Base-by-base conservation (phyloP, 129 eudicot species). In the Arctium lappa region DNA sequence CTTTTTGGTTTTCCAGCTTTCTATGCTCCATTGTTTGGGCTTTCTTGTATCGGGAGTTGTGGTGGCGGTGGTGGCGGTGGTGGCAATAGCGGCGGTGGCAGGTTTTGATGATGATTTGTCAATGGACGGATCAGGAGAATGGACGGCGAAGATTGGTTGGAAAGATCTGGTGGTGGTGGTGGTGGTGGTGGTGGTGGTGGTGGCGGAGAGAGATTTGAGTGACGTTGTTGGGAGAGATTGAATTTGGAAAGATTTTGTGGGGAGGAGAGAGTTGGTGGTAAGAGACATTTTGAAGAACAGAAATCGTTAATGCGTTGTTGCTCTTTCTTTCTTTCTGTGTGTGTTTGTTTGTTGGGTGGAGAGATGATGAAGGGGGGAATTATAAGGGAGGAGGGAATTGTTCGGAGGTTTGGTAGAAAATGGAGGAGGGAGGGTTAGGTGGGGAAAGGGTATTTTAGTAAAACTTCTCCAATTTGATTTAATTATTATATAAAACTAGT, bases 1-100 rank as follows among this genome's bases (percentile, higher is more conserved):
- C 85, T 92, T 92, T 88, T 92, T 92, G 42, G 89, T 50, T 72
- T 73, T 92, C 97, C 94, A 92, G 87, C 91, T 86, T 6, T 89
- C 91, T 5, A 86, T 16, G 12, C 74, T 22, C 97, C 97, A 91
- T 86, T 86, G 88, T 33, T 40, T 77, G 15, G 88, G 50, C 5
- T 53, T 33, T 69, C 2, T 9, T 22, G 48, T 76, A 5, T 78
- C 79, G 4, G 84, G 81, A 5, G 75, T 53, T 12, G 76, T 78
- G 13, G 60, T 53, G 33, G 65, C 71, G 2, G 87, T 65, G 11
- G 89, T 32, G 31, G 85, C 16, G 70, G 94, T 48, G 18, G 88
- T 80, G 89, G 78, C 13, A 81, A 79, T 36, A 70, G 86, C 75
- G 8, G 80, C 30, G 13, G 80, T 3, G 37, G 40, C 29, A 50